Evolutionary conservation across 2,329 filamentous ascomycete species (phyloP).

Genomic region (Penicillium sp.): DNA sequence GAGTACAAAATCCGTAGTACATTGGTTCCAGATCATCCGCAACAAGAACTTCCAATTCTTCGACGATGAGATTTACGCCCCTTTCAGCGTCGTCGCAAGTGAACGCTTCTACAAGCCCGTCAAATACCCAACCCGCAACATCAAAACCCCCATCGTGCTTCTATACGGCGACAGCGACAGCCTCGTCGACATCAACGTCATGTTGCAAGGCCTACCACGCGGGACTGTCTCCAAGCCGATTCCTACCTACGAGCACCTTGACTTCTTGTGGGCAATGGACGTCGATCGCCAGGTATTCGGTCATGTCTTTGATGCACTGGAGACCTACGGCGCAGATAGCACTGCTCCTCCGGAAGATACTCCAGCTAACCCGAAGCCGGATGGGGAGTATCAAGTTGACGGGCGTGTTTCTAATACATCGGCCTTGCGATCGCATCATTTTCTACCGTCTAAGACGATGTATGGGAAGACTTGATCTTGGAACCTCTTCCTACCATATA

Average conservation of each 20-base stretch:
- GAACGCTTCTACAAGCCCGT: conserved; percentile 93
- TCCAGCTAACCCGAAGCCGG: neutral
- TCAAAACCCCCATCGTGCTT: conserved; percentile 88
- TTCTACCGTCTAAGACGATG: neutral
- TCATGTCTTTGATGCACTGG: conserved; percentile 83
- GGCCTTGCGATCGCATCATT: conserved; percentile 2
- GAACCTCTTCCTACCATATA: neutral
- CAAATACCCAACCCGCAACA: conserved; percentile 93
- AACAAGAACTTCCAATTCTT: conserved; percentile 98
- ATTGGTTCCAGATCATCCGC: conserved; percentile 99
- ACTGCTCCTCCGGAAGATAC: neutral
- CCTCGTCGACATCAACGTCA: conserved; percentile 85
- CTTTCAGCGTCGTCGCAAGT: conserved; percentile 63
- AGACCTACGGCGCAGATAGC: conserved; percentile 49
- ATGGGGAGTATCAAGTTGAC: conserved; percentile 1
- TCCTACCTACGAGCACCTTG: conserved; percentile 89
- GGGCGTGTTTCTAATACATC: conserved; percentile 16
- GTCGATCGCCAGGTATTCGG: conserved; percentile 80
- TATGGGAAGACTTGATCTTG: neutral
- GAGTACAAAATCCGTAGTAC: conserved; percentile 92
- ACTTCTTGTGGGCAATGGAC: conserved; percentile 90
- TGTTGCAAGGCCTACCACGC: conserved; percentile 79
- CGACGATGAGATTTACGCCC: conserved; percentile 84
- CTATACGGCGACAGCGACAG: conserved; percentile 93
- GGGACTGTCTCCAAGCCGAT: conserved; percentile 84